Evolutionary conservation across 441 rosid genomes (phyloP).

Genomic region (Cnidoscolus chayamansa): DNA sequence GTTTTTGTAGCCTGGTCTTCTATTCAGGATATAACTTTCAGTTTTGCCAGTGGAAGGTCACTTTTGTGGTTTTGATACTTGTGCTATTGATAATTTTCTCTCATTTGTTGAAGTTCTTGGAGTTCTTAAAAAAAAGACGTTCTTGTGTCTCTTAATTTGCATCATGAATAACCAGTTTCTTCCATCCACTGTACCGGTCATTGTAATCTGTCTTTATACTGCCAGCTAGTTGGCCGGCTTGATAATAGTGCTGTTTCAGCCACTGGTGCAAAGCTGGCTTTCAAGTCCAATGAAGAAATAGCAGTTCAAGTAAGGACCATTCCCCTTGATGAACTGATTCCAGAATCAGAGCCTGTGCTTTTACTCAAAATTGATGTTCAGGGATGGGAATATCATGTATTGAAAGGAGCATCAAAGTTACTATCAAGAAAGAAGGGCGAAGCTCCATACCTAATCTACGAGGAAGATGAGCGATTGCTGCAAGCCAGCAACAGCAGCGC

Average conservation of each 20-base stretch:
- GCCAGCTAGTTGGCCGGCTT: conserved; percentile 89
- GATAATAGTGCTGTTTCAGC: conserved; percentile 98
- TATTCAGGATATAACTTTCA: neutral
- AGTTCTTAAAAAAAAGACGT: neutral
- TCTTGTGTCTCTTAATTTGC: neutral
- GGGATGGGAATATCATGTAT: conserved; percentile 96
- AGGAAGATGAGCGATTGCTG: conserved; percentile 83
- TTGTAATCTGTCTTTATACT: neutral
- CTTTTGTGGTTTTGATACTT: neutral
- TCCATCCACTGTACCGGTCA: conserved; percentile 2
- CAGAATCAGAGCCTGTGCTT: conserved; percentile 53
- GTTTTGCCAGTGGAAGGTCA: neutral
- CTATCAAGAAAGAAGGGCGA: conserved; percentile 65
- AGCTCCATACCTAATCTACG: conserved; percentile 86
- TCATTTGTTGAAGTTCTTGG: neutral
- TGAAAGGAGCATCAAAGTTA: conserved; percentile 76
- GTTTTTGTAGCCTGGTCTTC: neutral
- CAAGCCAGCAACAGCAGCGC: conserved; percentile 88
- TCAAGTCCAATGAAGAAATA: conserved; percentile 87
- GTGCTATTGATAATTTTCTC: neutral
- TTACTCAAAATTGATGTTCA: conserved; percentile 87
- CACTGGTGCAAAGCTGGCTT: conserved; percentile 79
- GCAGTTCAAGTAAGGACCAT: conserved; percentile 79
- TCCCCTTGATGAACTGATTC: conserved; percentile 70
- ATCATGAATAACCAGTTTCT: neutral